Percentiles rank a stretch among this genome's conserved stretches.
Conservation (phyloP, 202 grass and related monocot genomes). For the Setaria viridis region DNA sequence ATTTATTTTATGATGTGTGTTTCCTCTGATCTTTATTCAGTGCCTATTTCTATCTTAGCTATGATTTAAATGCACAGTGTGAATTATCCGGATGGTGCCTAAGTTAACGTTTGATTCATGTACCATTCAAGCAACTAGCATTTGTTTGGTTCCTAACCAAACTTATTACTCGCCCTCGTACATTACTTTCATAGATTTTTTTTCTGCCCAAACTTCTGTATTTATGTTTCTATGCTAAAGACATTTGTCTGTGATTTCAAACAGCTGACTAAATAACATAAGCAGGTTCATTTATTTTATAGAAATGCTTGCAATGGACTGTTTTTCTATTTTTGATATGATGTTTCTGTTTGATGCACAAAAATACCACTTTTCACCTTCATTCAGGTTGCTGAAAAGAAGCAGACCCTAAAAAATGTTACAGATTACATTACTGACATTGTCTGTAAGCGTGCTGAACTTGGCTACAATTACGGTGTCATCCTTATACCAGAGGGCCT, state of each 20-base stretch:
- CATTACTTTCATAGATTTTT: not conserved
- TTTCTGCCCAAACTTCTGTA: not conserved
- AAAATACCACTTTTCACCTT: not conserved
- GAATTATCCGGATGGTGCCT: not conserved
- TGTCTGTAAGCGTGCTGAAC: conserved; percentile 86
- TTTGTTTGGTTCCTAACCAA: not conserved
- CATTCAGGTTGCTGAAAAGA: conserved; percentile 79
- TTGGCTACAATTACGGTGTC: conserved; percentile 97
- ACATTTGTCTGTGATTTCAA: not conserved
- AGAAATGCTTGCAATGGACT: not conserved
- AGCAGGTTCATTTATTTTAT: not conserved
- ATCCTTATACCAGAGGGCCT: conserved; percentile 97
- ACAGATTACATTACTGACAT: conserved; percentile 94
- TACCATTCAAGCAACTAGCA: not conserved
- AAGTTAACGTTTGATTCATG: not conserved
- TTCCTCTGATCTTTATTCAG: not conserved
- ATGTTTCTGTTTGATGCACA: not conserved
- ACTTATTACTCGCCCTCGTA: not conserved
- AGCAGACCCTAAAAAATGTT: conserved; percentile 90
- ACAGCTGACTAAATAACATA: not conserved
- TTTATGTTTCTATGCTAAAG: not conserved
- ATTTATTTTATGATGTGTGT: not conserved
- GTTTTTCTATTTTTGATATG: not conserved
- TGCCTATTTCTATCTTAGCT: not conserved
- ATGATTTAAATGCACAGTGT: not conserved